Evolutionary conservation across 495 filamentous ascomycete species (phyloP), one percentile per base, ranked within the genome.

Genomic region (Parachaetomium inaequale): DNA sequence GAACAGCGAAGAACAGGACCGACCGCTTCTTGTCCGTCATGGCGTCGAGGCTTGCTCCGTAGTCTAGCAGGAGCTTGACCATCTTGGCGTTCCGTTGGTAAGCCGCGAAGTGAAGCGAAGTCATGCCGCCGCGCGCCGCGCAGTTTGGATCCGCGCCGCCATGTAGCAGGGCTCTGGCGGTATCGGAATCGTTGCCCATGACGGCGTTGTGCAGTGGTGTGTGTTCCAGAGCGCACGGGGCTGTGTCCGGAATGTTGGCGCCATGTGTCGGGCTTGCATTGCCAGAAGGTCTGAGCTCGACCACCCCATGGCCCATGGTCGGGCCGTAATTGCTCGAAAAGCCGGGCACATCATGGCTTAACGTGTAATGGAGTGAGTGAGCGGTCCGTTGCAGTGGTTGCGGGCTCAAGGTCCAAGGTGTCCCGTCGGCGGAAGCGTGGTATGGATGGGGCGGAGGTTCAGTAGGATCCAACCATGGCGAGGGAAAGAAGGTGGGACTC

Each of bases 1-100:
- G 55, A 17, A 66, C 56, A 2, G 63, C 56, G 10, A 66, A 69
- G 61, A 66, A 69, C 4, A 69, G 61, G 23, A 69, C 34, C 1
- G 63, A 62, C 8, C 45, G 55, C 17, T 31, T 28, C 12, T 56
- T 28, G 32, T 69, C 58, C 0, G 66, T 69, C 26, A 52, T 31
- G n/a, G 63, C 56, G 17, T 66, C 63, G 4, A 66, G 42, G 29
- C 45, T 61, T 14, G 66, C 66, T 7, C 63, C 61, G 21, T 62
- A 15, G 15, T 40, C 11, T 7, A 46, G 29, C 29, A 69, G 58
- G 4, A 69, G 60, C 12, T 19, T 55, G 26, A 64, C 55, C 2
- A 69, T 34, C 2, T 55, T 40, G 4, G 54, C 8, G 36, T 66
- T 51, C 1, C 61, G 55, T n/a, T 63, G 58, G 21, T 56, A 64